Conservation (phyloP, 2,329 filamentous ascomycete genomes). For the Claviceps arundinis region DNA sequence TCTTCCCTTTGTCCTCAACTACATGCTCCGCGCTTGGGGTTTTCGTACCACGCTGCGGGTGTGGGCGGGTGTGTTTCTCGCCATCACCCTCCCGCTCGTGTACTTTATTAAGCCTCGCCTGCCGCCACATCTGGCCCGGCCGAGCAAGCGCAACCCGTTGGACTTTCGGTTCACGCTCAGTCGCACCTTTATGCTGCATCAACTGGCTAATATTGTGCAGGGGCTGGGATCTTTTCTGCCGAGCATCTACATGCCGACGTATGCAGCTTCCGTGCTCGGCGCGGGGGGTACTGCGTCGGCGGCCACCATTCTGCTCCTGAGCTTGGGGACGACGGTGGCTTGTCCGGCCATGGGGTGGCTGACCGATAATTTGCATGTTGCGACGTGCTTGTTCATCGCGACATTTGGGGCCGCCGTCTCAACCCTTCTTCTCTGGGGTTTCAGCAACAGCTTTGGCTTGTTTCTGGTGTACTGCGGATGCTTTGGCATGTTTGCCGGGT, state of each 20-base stretch:
- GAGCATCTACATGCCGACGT: constrained; percentile 43
- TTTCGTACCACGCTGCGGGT: constrained; percentile 29
- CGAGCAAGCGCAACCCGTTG: constrained; percentile 17
- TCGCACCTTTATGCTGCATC: constrained; percentile 39
- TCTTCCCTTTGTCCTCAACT: constrained; percentile 31
- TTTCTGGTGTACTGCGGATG: constrained; percentile 43
- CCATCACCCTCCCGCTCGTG: constrained; percentile 35
- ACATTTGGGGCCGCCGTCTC: constrained; percentile 38
- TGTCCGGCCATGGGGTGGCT: constrained; percentile 40
- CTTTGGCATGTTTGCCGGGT: constrained; percentile 49
- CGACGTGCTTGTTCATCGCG: constrained; percentile 37
- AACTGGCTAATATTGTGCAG: constrained; percentile 40
- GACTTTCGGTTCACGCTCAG: constrained; percentile 34
- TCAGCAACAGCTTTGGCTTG: constrained; percentile 32
- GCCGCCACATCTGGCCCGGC: constrained; percentile 18
- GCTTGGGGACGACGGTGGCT: constrained; percentile 40
- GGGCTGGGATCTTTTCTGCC: constrained; percentile 46
- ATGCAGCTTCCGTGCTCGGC: constrained; percentile 32
- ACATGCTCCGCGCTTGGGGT: constrained; percentile 30
- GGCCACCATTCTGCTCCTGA: constrained; percentile 40
- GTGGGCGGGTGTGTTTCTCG: constrained; percentile 33
- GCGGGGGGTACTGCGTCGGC: constrained; percentile 31
- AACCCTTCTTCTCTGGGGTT: constrained; percentile 45
- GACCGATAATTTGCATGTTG: constrained; percentile 34
- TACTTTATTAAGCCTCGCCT: constrained; percentile 39